These are phyloP conservation scores for Solanum virginianum DNA, from an alignment of 257 asterid genomes.

Conservation along the genomic window DNA sequence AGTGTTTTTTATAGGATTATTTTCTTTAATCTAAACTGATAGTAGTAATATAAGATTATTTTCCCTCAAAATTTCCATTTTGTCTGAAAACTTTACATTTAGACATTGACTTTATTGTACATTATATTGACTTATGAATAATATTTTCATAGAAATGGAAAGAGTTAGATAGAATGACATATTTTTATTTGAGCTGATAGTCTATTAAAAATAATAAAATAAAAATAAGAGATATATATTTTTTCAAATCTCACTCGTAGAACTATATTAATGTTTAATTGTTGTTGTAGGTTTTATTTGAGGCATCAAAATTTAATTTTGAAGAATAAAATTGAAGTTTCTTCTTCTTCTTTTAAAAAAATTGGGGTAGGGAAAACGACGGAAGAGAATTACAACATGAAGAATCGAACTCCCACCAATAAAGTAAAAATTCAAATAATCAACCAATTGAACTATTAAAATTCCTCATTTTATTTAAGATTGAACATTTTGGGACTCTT, in stretches of 20 bases:
- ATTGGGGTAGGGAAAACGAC: rapidly evolving
- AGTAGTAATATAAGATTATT: background rate
- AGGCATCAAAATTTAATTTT: background rate
- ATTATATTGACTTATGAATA: background rate
- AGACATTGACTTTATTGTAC: background rate
- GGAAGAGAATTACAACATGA: no score
- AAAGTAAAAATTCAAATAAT: no score
- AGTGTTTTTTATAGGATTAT: background rate
- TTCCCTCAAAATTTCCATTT: background rate
- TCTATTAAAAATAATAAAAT: no score
- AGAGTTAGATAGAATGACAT: no score
- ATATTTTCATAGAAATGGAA: background rate
- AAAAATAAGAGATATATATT: background rate
- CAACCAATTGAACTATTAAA: no score
- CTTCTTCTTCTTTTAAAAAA: no score
- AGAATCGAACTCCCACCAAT: no score
- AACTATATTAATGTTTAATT: background rate
- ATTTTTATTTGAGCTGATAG: no score
- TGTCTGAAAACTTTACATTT: background rate
- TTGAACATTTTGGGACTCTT: background rate
- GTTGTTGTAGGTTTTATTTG: no score
- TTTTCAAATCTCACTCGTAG: no score
- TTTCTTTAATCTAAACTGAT: background rate
- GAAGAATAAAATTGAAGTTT: background rate
- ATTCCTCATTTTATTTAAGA: background rate